Percentiles rank a stretch among this genome's conserved stretches.
Evolutionary conservation across 2,329 filamentous ascomycete species (phyloP).

Genomic region (Fusarium devonianum): DNA sequence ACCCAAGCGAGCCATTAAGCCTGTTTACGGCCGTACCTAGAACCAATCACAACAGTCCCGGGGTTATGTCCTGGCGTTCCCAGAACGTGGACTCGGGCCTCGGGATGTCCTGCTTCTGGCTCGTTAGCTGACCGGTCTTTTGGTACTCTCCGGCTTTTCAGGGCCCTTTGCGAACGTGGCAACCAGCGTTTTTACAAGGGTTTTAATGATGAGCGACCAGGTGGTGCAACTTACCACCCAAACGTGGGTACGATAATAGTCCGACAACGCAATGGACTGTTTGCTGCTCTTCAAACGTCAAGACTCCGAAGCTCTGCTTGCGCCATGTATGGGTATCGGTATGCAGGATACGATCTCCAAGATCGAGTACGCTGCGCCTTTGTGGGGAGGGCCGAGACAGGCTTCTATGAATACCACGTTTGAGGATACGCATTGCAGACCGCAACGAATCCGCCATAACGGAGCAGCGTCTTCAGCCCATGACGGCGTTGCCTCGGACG

Average conservation of each 20-base stretch:
- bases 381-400: constrained; percentile 14
- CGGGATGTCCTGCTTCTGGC: constrained; percentile 43
- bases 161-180: constrained; percentile 28
- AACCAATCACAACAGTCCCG: constrained; percentile 44
- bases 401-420: constrained; percentile 11
- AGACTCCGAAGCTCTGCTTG: background rate
- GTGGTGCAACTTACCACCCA: background rate
- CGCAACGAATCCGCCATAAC: constrained; percentile 21
- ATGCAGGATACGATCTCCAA: constrained; percentile 20
- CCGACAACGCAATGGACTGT: too few species aligned
- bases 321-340: background rate
- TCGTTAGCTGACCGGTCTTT: constrained; percentile 30
- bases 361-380: constrained; percentile 14
- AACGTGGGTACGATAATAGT: too few species aligned
- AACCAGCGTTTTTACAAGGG: constrained; percentile 18
- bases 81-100: constrained; percentile 43
- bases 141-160: constrained; percentile 17
- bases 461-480: constrained; percentile 4
- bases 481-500: constrained; percentile 29
- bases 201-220: constrained; percentile 17
- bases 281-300: background rate
- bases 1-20: constrained; percentile 9
- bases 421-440: constrained; percentile 9
- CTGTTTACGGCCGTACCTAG: constrained; percentile 9
- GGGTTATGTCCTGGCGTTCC: constrained; percentile 39